Percentiles rank a stretch among this genome's conserved stretches.
These are phyloP conservation scores for Spathaspora passalidarum DNA, from an alignment of 805 yeast genomes.

Conservation along the genomic window DNA sequence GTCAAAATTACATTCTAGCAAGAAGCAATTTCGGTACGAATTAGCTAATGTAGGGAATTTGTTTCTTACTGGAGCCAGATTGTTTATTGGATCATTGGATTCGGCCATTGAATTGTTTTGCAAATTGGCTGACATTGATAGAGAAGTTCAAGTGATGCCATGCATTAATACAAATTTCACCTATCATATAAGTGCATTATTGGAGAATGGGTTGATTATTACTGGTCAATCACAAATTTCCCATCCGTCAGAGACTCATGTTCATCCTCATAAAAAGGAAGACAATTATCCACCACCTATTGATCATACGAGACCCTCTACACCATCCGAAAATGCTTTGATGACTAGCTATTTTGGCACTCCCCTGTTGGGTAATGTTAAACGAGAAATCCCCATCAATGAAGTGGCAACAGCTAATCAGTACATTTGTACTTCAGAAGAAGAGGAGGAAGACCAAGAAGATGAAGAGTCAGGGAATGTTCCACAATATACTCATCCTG, in stretches of 20 bases:
- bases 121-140: constrained; percentile 59
- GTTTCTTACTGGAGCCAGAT: constrained; percentile 75
- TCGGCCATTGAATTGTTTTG: constrained; percentile 75
- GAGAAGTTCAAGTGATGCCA: constrained; percentile 60
- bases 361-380: not conserved
- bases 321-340: constrained; percentile 14
- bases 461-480: constrained; percentile 57
- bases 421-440: not conserved
- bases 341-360: constrained; percentile 7
- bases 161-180: constrained; percentile 83
- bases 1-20: constrained; percentile 43
- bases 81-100: constrained; percentile 81
- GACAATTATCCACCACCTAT: constrained; percentile 26
- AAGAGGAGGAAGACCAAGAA: constrained; percentile 12
- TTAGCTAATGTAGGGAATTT: constrained; percentile 84
- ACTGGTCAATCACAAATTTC: constrained; percentile 94
- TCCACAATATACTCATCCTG: constrained; percentile 76
- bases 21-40: constrained; percentile 64
- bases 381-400: constrained; percentile 6
- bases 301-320: constrained; percentile 19
- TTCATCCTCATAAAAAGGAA: too few relatives aligned
- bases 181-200: constrained; percentile 77
- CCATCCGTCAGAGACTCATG: constrained; percentile 56
- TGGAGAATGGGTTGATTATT: constrained; percentile 66
- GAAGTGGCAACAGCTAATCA: constrained; percentile 8